These are phyloP conservation scores for Saussurea involucrata DNA, from an alignment of 129 eudicot species.

Conservation along the genomic window DNA sequence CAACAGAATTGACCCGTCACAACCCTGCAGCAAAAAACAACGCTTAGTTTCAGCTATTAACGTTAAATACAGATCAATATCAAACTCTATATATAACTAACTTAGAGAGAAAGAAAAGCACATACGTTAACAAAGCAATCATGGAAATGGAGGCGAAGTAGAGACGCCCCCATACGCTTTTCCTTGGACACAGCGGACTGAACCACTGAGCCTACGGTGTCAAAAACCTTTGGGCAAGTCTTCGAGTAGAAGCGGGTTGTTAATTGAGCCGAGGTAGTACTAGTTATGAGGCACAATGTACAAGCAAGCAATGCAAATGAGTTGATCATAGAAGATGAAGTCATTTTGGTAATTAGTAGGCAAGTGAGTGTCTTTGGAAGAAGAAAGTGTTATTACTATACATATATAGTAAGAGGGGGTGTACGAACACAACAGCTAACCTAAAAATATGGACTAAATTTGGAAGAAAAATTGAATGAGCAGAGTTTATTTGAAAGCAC, in stretches of 20 bases:
- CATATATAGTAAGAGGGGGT: constrained; percentile 16
- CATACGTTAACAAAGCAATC: constrained; percentile 62
- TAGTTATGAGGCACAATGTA: constrained; percentile 13
- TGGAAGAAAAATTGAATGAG: background rate
- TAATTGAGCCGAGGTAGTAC: constrained; percentile 42
- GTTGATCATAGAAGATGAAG: constrained; percentile 4
- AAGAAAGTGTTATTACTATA: background rate
- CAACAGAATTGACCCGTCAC: constrained; percentile 53
- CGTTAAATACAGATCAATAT: background rate
- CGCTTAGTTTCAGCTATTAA: too few species aligned
- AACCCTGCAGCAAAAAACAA: constrained; percentile 35
- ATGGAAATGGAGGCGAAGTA: constrained; percentile 54
- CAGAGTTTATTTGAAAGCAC: background rate
- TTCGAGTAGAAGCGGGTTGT: constrained; percentile 34
- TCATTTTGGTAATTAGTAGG: too few species aligned
- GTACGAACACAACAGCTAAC: too few species aligned
- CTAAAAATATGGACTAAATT: constrained; percentile 2
- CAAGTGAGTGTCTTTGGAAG: background rate
- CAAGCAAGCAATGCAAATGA: constrained; percentile 17
- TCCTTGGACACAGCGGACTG: constrained; percentile 41
- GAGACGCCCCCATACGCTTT: constrained; percentile 64
- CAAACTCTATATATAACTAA: background rate
- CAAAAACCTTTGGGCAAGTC: constrained; percentile 43
- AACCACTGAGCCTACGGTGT: constrained; percentile 25
- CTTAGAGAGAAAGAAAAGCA: background rate